Evolutionary conservation across 768 basidiomycete genomes (phyloP), one percentile per base, ranked within the genome.

Genomic region (Thelephora ganbajun): DNA sequence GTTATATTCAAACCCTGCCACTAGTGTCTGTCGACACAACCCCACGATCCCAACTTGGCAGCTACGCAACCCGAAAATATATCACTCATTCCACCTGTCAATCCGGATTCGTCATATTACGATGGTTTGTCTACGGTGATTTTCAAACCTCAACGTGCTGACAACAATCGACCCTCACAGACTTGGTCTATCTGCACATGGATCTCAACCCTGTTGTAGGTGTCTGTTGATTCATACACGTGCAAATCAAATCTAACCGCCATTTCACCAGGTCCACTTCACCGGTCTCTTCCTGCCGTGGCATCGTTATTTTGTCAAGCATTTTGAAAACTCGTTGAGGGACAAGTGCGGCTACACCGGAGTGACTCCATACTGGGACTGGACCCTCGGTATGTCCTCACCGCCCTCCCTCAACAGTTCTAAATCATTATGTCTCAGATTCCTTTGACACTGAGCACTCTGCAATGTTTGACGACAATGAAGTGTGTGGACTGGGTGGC

Each of bases 321-420:
- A 44, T 14, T 50, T 53, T 42, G 59, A 59, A 44, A 35, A 41
- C 1, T 46, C 56, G 3, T 53, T 62, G 43, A 55, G 49, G 33
- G 22, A 42, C n/a, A 51, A 46, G 19, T 62, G 61, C 37, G 56
- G 57, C 6, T 62, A 53, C 44, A 49, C 33, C 0, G 57, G 55
- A 11, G 50, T 47, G 1, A 48, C 51, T 16, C 61, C 61, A 0
- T 62, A 61, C 47, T 62, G 61, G 60, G 45, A 62, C 48, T 62
- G 61, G 61, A 57, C 54, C 11, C 51, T 51, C 11, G 61, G 61
- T 56, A 14, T 11, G 51, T 9, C 2, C 0, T 43, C 7, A n/a
- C 12, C 19, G 14, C 48, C 35, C 11, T 5, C 9, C 20, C 30
- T 19, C 16, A 11, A 30, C 5, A 23, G 20, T 14, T 18, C 35